Conservation (phyloP, 768 basidiomycete genomes). For the Artomyces pyxidatus region DNA sequence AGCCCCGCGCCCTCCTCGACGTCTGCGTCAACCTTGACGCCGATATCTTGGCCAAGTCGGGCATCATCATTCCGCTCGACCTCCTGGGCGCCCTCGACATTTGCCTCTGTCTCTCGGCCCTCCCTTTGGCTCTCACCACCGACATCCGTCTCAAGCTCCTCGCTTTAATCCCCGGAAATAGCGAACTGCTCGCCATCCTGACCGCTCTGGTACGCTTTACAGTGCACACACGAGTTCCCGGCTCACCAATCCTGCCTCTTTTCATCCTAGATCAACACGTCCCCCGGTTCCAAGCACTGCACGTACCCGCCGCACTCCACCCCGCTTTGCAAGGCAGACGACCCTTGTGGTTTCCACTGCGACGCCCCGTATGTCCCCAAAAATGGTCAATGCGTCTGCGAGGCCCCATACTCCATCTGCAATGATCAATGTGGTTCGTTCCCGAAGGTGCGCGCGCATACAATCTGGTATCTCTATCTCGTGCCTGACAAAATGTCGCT, state of each 20-base stretch:
- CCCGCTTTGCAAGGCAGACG: constrained; percentile 23
- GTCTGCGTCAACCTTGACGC: constrained; percentile 17
- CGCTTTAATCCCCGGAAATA: constrained; percentile 7
- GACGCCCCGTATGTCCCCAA: constrained; percentile 20
- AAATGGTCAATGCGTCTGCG: constrained; percentile 30
- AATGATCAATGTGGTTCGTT: constrained; percentile 31
- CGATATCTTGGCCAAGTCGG: background rate
- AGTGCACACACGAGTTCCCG: background rate
- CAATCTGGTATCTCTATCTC: background rate
- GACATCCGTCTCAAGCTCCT: constrained; percentile 7
- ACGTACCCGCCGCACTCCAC: constrained; percentile 25
- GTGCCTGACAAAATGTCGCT: background rate
- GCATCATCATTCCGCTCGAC: constrained; percentile 4
- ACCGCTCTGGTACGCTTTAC: constrained; percentile 19
- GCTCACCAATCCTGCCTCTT: background rate
- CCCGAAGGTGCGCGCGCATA: constrained; percentile 6
- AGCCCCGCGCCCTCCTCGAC: constrained; percentile 13
- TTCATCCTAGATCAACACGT: constrained; percentile 27
- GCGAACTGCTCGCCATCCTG: constrained; percentile 7
- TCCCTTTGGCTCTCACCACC: constrained; percentile 11
- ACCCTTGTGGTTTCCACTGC: constrained; percentile 32
- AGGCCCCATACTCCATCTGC: constrained; percentile 27
- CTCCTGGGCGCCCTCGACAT: constrained; percentile 18
- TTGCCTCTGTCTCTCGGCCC: constrained; percentile 32
- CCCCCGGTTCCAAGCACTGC: constrained; percentile 25